Conservation (phyloP, 352 stramenopile species). For the Lagenidium sp. region DNA sequence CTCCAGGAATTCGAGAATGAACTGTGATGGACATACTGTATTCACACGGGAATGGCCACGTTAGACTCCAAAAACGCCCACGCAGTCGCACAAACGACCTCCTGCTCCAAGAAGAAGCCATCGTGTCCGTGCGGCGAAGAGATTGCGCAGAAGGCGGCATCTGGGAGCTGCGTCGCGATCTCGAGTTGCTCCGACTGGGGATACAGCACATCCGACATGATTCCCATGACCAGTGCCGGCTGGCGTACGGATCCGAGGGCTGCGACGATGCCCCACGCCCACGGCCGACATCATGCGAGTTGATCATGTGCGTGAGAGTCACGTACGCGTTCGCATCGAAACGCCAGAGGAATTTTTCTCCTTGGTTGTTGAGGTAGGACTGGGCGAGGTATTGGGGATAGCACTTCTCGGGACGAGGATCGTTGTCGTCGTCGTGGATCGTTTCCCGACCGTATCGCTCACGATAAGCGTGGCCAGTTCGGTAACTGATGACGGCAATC, state of each 20-base stretch:
- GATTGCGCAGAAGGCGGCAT: constrained; percentile 84
- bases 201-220: constrained; percentile 95
- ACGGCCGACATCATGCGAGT: constrained; percentile 92
- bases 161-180: constrained; percentile 73
- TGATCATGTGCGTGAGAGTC: constrained; percentile 94
- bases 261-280: constrained; percentile 66
- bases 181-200: constrained; percentile 89
- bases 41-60: too few species aligned
- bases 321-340: constrained; percentile 96
- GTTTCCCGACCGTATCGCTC: constrained; percentile 89
- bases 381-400: constrained; percentile 59
- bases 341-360: constrained; percentile 92
- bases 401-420: constrained; percentile 7
- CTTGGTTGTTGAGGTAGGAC: constrained; percentile 88
- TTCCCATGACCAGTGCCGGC: constrained; percentile 89
- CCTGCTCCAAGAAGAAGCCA: constrained; percentile 95
- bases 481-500: constrained; percentile 97
- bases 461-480: constrained; percentile 86
- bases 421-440: constrained; percentile 7
- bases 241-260: constrained; percentile 45
- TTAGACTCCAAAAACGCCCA: constrained; percentile 54
- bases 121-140: constrained; percentile 92
- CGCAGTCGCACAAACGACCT: constrained; percentile 80
- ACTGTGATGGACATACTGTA: too few species aligned
- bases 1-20: too few species aligned